phyloP scores from a whole-genome alignment of 805 yeast species.

The Yueomyces sp. region DNA sequence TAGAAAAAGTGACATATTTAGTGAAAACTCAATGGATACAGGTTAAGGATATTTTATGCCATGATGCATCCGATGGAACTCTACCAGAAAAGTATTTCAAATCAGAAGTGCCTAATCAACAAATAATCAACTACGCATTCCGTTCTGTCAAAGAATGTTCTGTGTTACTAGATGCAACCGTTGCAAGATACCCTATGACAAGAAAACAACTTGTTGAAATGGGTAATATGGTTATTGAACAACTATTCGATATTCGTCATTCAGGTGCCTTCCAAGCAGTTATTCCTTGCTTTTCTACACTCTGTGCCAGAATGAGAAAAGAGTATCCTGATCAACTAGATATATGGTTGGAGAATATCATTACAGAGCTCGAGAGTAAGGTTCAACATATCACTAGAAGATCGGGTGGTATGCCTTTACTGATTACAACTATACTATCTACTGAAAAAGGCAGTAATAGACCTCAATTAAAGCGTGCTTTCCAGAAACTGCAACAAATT shows the following conservation, averaged over 20 bases:
- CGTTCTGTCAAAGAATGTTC: slow-evolving; percentile 71
- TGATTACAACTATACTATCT: slow-evolving; percentile 62
- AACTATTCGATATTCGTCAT: slow-evolving; percentile 65
- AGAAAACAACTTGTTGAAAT: slow-evolving; percentile 15
- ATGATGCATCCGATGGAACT: slow-evolving; percentile 62
- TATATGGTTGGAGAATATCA: slow-evolving; percentile 46
- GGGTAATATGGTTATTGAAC: slow-evolving; percentile 49
- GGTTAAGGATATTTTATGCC: slow-evolving; percentile 36
- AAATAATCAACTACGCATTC: slow-evolving; percentile 62
- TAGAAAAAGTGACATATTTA: neutral
- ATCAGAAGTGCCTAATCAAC: slow-evolving; percentile 28
- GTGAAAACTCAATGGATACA: slow-evolving; percentile 18
- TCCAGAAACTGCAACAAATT: slow-evolving; percentile 37
- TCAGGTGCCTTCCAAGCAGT: slow-evolving; percentile 88
- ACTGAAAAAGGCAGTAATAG: slow-evolving; percentile 28
- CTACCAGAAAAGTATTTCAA: slow-evolving; percentile 34
- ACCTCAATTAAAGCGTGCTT: slow-evolving; percentile 35
- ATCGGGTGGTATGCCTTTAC: slow-evolving; percentile 82
- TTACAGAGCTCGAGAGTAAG: slow-evolving; percentile 37
- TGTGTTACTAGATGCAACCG: slow-evolving; percentile 33
- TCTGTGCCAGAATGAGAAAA: slow-evolving; percentile 44
- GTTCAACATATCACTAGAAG: slow-evolving; percentile 71
- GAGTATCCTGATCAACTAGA: slow-evolving; percentile 29
- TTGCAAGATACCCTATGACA: slow-evolving; percentile 23
- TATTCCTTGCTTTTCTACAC: slow-evolving; percentile 61